Conservation (phyloP, 805 yeast species). For the Ogataea paraovalis region DNA sequence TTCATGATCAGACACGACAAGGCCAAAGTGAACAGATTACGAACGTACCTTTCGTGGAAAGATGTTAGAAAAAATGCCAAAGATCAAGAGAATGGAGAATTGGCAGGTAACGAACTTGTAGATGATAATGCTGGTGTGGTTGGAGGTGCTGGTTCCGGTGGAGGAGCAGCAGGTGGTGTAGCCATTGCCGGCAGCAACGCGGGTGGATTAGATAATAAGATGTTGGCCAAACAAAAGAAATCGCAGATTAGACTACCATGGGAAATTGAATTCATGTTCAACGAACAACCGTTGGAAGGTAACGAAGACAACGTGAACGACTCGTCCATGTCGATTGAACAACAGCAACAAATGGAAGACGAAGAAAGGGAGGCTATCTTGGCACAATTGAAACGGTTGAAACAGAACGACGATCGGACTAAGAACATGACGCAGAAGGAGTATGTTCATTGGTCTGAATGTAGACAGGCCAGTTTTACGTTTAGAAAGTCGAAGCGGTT, state of each 20-base stretch:
- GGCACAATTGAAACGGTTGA: conserved; percentile 83
- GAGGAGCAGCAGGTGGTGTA: conserved; percentile 31
- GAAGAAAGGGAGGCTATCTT: conserved; percentile 86
- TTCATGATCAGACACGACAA: conserved; percentile 88
- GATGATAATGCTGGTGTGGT: no score
- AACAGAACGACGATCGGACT: conserved; percentile 92
- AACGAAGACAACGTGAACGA: conserved; percentile 56
- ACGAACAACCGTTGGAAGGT: conserved; percentile 79
- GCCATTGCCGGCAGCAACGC: no score
- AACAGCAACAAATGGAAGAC: conserved; percentile 47
- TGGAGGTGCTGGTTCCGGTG: conserved; percentile 14
- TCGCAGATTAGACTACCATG: conserved; percentile 85
- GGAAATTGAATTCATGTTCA: conserved; percentile 93
- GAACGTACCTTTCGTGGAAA: conserved; percentile 94
- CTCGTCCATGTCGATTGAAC: conserved; percentile 1
- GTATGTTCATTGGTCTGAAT: conserved; percentile 98
- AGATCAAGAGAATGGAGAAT: conserved; percentile 53
- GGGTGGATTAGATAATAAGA: conserved; percentile 38
- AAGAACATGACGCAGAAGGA: conserved; percentile 93
- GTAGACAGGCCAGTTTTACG: conserved; percentile 95
- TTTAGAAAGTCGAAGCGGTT: conserved; percentile 92
- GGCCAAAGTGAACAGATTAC: conserved; percentile 86
- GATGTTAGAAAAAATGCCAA: conserved; percentile 82
- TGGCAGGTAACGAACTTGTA: conserved; percentile 32
- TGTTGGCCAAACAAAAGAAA: conserved; percentile 59